phyloP scores from a whole-genome alignment of 257 asterid species.

The Mitragyna speciosa region DNA sequence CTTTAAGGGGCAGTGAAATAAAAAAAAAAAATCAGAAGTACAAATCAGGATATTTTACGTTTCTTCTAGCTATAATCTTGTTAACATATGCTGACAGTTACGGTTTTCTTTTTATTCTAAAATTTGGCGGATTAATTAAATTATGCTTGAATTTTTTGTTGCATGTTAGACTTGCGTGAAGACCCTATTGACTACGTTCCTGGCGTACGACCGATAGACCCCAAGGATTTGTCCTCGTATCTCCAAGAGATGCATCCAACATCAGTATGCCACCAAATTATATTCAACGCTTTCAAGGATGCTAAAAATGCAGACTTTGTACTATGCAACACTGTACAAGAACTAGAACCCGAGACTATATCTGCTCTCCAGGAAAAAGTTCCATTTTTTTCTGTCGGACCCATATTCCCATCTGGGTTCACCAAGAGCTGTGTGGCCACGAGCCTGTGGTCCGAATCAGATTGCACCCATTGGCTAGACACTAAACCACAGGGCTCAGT shows the following conservation, averaged over 20 bases:
- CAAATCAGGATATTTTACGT: no score
- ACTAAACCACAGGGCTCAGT: constrained; percentile 38
- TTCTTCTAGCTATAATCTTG: no score
- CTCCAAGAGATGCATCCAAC: constrained; percentile 34
- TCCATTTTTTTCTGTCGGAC: constrained; percentile 36
- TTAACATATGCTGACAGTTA: no score
- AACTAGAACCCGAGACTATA: constrained; percentile 35
- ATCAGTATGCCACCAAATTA: constrained; percentile 33
- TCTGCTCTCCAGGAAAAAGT: constrained; percentile 24
- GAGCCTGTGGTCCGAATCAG: constrained; percentile 51
- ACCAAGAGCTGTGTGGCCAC: constrained; percentile 28
- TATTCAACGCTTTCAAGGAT: constrained; percentile 39
- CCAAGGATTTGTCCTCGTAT: constrained; percentile 41
- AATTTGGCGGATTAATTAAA: no score
- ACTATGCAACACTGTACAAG: constrained; percentile 40
- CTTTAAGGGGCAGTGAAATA: no score
- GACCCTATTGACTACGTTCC: constrained; percentile 45
- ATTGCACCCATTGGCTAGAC: constrained; percentile 42
- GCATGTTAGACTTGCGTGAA: constrained; percentile 30
- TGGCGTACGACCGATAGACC: constrained; percentile 33
- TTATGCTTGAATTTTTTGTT: not conserved
- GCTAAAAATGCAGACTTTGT: constrained; percentile 42
- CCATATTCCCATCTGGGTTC: constrained; percentile 35
- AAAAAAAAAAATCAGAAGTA: no score
- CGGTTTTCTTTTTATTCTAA: no score